Conservation (phyloP, 1,284 basidiomycete genomes). For the Cystobasidium pallidum region DNA sequence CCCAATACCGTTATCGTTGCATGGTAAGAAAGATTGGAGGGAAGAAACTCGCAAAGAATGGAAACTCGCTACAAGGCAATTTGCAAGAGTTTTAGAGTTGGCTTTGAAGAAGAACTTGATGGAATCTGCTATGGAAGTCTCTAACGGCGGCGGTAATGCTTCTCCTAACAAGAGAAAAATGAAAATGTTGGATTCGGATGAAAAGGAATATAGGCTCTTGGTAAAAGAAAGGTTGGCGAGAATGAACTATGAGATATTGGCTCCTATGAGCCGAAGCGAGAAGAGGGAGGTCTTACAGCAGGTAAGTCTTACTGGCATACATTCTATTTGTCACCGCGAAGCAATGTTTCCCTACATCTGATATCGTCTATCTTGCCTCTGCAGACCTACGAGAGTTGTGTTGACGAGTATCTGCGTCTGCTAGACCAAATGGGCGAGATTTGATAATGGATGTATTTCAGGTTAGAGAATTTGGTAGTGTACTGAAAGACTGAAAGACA, state of each 20-base stretch:
- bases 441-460: too few species aligned
- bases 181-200: constrained; percentile 21
- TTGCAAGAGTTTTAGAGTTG: constrained; percentile 89
- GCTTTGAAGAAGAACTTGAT: constrained; percentile 75
- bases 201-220: constrained; percentile 47
- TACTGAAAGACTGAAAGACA: too few species aligned
- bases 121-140: constrained; percentile 66
- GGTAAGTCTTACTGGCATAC: too few species aligned
- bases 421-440: constrained; percentile 41
- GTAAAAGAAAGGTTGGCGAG: constrained; percentile 92
- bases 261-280: constrained; percentile 34
- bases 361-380: background rate
- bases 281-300: constrained; percentile 33
- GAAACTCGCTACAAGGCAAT: constrained; percentile 95
- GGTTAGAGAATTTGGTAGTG: too few species aligned
- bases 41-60: constrained; percentile 76
- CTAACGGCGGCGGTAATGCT: constrained; percentile 31
- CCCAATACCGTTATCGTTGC: constrained; percentile 64
- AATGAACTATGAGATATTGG: constrained; percentile 73
- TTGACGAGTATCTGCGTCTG: constrained; percentile 39
- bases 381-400: constrained; percentile 35
- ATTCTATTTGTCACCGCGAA: too few species aligned
- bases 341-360: background rate
- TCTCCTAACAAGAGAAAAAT: constrained; percentile 5
- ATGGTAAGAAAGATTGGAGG: constrained; percentile 72